These are phyloP conservation scores for Cryptosporidium ryanae DNA, from an alignment of 169 alveolate species.

Conservation along the genomic window DNA sequence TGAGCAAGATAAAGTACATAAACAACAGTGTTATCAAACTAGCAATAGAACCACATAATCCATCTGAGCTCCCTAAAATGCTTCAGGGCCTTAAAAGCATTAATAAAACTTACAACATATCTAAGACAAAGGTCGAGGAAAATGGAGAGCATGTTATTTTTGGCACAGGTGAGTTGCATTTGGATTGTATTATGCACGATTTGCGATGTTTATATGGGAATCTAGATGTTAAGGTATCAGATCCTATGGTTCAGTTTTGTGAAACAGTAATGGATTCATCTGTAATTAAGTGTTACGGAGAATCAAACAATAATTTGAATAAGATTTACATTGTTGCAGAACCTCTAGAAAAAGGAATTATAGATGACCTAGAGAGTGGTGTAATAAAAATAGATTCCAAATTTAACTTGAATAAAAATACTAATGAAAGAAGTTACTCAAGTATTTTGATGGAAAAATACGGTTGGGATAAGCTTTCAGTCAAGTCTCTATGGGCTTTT, in stretches of 20 bases:
- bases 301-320: constrained; percentile 95
- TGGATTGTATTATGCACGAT: constrained; percentile 98
- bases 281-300: constrained; percentile 94
- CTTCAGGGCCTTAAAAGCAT: constrained; percentile 95
- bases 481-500: constrained; percentile 97
- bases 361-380: constrained; percentile 90
- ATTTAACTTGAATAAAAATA: constrained; percentile 68
- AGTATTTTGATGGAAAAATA: constrained; percentile 86
- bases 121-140: constrained; percentile 95
- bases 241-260: constrained; percentile 93
- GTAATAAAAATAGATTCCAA: constrained; percentile 76
- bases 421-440: constrained; percentile 74
- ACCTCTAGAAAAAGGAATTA: constrained; percentile 93
- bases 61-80: constrained; percentile 99
- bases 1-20: constrained; percentile 77
- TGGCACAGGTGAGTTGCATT: constrained; percentile 98
- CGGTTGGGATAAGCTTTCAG: constrained; percentile 96
- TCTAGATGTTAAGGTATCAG: constrained; percentile 97
- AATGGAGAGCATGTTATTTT: constrained; percentile 97
- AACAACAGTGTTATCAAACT: constrained; percentile 82
- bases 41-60: constrained; percentile 98
- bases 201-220: constrained; percentile 96
- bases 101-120: constrained; percentile 93
- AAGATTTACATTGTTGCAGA: constrained; percentile 93
- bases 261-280: constrained; percentile 97